Conservation (phyloP, 352 stramenopile genomes). For the Globisporangium mamillatum region DNA sequence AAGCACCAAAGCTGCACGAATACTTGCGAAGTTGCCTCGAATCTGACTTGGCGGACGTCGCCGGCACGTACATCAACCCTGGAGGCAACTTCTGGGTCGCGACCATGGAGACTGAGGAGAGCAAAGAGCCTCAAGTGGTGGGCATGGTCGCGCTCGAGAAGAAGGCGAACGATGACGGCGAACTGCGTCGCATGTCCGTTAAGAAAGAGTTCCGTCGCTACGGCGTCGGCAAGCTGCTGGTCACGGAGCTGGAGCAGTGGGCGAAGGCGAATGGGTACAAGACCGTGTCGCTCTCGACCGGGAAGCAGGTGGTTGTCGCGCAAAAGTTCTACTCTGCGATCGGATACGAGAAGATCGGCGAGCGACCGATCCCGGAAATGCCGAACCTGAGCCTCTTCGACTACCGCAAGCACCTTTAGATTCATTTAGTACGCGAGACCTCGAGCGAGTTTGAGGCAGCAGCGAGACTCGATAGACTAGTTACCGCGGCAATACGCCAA, state of each 20-base stretch:
- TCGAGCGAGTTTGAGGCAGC: background rate
- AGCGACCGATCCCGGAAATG: constrained; percentile 27
- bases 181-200: constrained; percentile 49
- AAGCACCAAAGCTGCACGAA: background rate
- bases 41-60: constrained; percentile 7
- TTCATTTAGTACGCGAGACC: background rate
- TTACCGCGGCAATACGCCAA: background rate
- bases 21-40: constrained; percentile 12
- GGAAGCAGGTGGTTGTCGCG: constrained; percentile 26
- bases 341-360: constrained; percentile 28
- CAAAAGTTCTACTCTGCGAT: constrained; percentile 34
- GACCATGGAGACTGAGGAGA: constrained; percentile 12
- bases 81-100: constrained; percentile 47
- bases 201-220: constrained; percentile 32
- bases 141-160: constrained; percentile 41
- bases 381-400: constrained; percentile 32
- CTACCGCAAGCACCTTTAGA: constrained; percentile 33
- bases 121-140: constrained; percentile 20
- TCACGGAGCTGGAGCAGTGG: constrained; percentile 40
- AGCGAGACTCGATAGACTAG: background rate
- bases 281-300: constrained; percentile 35
- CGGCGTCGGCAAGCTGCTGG: constrained; percentile 35
- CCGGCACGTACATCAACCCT: constrained; percentile 7
- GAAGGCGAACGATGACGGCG: constrained; percentile 25
- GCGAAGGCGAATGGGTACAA: constrained; percentile 28